These are phyloP conservation scores for Capsella rubella DNA, from an alignment of 441 rosid species.

Conservation along the genomic window DNA sequence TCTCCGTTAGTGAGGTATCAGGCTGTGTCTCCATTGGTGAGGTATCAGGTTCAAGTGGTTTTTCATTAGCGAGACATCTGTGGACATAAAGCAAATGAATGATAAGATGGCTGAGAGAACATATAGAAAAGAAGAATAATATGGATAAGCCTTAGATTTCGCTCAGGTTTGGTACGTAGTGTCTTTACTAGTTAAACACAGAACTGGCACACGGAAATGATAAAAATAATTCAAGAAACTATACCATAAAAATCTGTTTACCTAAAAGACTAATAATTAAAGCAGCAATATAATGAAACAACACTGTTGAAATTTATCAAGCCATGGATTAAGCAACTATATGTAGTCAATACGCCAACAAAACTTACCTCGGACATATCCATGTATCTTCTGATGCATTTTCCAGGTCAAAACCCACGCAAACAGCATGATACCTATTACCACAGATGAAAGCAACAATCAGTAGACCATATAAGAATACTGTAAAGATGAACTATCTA, in stretches of 20 bases:
- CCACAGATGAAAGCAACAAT: conserved; percentile 41
- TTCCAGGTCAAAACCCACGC: conserved; percentile 96
- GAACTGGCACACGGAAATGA: conserved; percentile 17
- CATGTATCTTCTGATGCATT: conserved; percentile 84
- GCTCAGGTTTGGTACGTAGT: conserved; percentile 4
- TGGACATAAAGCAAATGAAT: conserved; percentile 43
- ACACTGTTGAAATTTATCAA: conserved; percentile 11
- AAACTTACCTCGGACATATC: conserved; percentile 93
- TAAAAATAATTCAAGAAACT: conserved; percentile 5
- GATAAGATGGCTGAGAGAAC: conserved; percentile 32
- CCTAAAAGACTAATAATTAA: conserved; percentile 18
- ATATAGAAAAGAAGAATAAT: conserved; percentile 7
- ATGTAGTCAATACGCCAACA: conserved; percentile 32
- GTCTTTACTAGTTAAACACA: conserved; percentile 1
- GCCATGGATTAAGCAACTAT: conserved; percentile 42
- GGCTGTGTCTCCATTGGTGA: conserved; percentile 52
- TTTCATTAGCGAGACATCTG: conserved; percentile 74
- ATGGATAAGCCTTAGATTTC: conserved; percentile 6
- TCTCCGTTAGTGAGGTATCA: conserved; percentile 50
- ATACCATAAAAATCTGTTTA: background rate
- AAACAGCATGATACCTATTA: conserved; percentile 95
- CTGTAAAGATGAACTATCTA: conserved; percentile 25
- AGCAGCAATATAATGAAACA: background rate
- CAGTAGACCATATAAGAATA: conserved; percentile 31
- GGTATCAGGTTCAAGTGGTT: conserved; percentile 52